Percentiles rank a stretch among this genome's conserved stretches.
Evolutionary conservation across 805 yeast genomes (phyloP).

Genomic region (Zygosaccharomyces rouxii): DNA sequence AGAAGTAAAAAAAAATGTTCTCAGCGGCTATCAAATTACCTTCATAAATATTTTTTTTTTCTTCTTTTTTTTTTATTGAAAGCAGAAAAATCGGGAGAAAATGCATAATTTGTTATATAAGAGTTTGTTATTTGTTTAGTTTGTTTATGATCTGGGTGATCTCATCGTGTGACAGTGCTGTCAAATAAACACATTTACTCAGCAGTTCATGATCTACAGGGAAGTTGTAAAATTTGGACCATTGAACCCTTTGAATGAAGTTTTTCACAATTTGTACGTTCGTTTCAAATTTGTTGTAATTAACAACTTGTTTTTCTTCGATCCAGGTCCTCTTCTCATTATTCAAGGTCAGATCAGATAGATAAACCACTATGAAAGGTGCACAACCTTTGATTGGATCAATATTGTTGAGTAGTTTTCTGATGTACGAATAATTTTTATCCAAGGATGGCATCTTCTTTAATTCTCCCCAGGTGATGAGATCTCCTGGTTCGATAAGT

Average conservation of each 20-base stretch:
- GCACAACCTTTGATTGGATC: conserved; percentile 70
- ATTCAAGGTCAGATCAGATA: conserved; percentile 77
- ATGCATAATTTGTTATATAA: conserved; percentile 2
- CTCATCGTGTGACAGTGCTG: conserved; percentile 68
- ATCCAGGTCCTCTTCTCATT: conserved; percentile 38
- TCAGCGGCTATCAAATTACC: no score
- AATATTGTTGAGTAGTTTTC: conserved; percentile 47
- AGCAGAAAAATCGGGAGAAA: not conserved
- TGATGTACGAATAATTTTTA: conserved; percentile 63
- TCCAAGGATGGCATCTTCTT: conserved; percentile 71
- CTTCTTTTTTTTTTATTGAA: no score
- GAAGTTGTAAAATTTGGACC: conserved; percentile 68
- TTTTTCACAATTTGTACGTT: conserved; percentile 74
- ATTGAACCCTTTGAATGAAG: conserved; percentile 75
- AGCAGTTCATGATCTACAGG: conserved; percentile 57
- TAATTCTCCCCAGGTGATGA: conserved; percentile 58
- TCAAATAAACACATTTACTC: conserved; percentile 79
- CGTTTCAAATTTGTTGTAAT: conserved; percentile 72
- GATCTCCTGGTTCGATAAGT: conserved; percentile 65
- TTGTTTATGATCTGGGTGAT: conserved; percentile 36
- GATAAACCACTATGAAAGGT: conserved; percentile 83
- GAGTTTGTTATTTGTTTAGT: not conserved
- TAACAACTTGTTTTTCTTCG: conserved; percentile 45
- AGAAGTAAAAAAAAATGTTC: conserved; percentile 1
- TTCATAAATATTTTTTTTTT: no score